Percentiles rank a stretch among this genome's conserved stretches.
phyloP scores from a whole-genome alignment of 805 yeast species.

The Hanseniaspora pseudoguilliermondii region DNA sequence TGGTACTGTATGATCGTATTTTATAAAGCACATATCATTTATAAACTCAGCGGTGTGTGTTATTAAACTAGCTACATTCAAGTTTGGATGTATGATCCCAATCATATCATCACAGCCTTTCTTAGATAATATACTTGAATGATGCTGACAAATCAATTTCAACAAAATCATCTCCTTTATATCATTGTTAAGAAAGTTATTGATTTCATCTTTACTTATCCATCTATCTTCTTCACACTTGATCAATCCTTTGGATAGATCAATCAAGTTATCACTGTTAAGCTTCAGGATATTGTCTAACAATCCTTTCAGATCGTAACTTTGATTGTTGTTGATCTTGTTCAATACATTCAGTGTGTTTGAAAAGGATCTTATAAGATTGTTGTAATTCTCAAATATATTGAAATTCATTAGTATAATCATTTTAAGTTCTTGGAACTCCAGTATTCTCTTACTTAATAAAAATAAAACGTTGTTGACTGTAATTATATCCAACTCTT shows the following conservation, averaged over 20 bases:
- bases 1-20: slow-evolving; percentile 64
- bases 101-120: slow-evolving; percentile 32
- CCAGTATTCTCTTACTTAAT: slow-evolving; percentile 7
- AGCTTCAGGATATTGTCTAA: slow-evolving; percentile 51
- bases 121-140: slow-evolving; percentile 43
- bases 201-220: slow-evolving; percentile 35
- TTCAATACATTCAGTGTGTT: not conserved
- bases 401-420: slow-evolving; percentile 7
- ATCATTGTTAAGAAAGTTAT: slow-evolving; percentile 59
- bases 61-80: slow-evolving; percentile 54
- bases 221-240: slow-evolving; percentile 42
- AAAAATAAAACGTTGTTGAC: not conserved
- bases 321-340: not conserved
- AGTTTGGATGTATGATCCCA: slow-evolving; percentile 55
- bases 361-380: slow-evolving; percentile 4
- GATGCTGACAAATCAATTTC: slow-evolving; percentile 79
- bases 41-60: slow-evolving; percentile 58
- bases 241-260: slow-evolving; percentile 67
- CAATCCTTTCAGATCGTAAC: slow-evolving; percentile 19
- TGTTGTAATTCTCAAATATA: slow-evolving; percentile 10
- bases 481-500: slow-evolving; percentile 4
- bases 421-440: slow-evolving; percentile 7
- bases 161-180: slow-evolving; percentile 74
- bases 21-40: slow-evolving; percentile 68
- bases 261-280: slow-evolving; percentile 76